Evolutionary conservation across 441 rosid genomes (phyloP).

Genomic region (Viola pubescens): DNA sequence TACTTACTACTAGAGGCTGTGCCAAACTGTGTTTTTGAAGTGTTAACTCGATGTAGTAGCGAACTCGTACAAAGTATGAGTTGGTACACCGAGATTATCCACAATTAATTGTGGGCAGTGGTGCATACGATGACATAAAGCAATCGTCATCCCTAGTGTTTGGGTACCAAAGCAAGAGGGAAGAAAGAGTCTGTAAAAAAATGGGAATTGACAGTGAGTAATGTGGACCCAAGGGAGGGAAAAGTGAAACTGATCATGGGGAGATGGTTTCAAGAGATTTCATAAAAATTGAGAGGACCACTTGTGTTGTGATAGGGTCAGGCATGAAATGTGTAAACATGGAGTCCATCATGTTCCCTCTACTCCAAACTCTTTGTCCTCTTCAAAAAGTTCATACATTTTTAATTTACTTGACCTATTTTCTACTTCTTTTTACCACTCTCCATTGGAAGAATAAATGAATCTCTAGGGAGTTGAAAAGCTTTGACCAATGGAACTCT

Average conservation of each 20-base stretch:
- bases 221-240: conserved; percentile 6
- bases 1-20: too few relatives aligned
- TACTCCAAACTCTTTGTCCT: conserved; percentile 42
- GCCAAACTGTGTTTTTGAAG: too few relatives aligned
- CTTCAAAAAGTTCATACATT: conserved; percentile 24
- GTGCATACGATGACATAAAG: conserved; percentile 50
- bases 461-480: neutral
- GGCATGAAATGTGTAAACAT: conserved; percentile 50
- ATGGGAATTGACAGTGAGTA: conserved; percentile 11
- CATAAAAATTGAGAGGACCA: conserved; percentile 20
- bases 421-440: conserved; percentile 6
- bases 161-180: conserved; percentile 13
- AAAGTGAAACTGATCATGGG: neutral
- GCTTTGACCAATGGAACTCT: conserved; percentile 38
- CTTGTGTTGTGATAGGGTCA: conserved; percentile 16
- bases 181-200: neutral
- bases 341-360: conserved; percentile 81
- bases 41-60: neutral
- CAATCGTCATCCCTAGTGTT: conserved; percentile 32
- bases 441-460: conserved; percentile 11
- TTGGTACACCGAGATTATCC: neutral
- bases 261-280: conserved; percentile 29
- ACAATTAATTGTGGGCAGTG: neutral
- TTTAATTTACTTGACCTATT: too few relatives aligned
- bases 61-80: neutral